Evolutionary conservation across 306 rosid genomes (phyloP), one percentile per base, ranked within the genome.

Genomic region (Echinosophora koreensis): DNA sequence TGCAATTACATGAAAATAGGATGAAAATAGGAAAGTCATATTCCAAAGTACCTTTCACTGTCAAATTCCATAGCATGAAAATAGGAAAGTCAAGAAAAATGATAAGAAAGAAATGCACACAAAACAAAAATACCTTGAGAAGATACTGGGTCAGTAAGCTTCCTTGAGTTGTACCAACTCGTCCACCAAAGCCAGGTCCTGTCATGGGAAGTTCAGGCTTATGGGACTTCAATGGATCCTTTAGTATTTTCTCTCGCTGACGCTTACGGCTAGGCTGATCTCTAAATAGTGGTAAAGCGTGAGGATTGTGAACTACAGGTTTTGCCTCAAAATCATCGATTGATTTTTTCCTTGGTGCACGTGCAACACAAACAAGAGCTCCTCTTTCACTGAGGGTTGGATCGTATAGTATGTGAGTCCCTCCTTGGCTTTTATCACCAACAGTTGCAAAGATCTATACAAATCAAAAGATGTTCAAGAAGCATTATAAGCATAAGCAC

Each of bases 101-200:
- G 15, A 18, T 11, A 14, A 52, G 30, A 63, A 15, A 30, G n/a
- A 77, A 30, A 52, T 51, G 39, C 17, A 44, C 38, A 73, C 62
- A 6, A 73, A 54, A 39, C 15, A 51, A 22, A 14, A 66, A 75
- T 79, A 90, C 98, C 97, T 92, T 92, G 9, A 95, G 83, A 27
- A 92, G 98, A 87, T 95, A 95, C 77, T 95, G 97, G 74, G 98
- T 95, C 77, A 95, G 85, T 74, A 95, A 87, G 86, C 98, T 95
- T 88, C 98, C 98, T 83, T 91, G 90, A 83, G 83, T 95, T 22
- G 66, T 50, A 32, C 98, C 98, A 84, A 90, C 95, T 79, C 98
- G 85, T 79, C 98, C 97, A 78, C 98, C 98, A 65, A 92, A 95
- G 61, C 98, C 97, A 57, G 98, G 98, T 71, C 97, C 98, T 14